phyloP scores from a whole-genome alignment of 192 early-diverging fungal species.

The Linnemannia exigua region DNA sequence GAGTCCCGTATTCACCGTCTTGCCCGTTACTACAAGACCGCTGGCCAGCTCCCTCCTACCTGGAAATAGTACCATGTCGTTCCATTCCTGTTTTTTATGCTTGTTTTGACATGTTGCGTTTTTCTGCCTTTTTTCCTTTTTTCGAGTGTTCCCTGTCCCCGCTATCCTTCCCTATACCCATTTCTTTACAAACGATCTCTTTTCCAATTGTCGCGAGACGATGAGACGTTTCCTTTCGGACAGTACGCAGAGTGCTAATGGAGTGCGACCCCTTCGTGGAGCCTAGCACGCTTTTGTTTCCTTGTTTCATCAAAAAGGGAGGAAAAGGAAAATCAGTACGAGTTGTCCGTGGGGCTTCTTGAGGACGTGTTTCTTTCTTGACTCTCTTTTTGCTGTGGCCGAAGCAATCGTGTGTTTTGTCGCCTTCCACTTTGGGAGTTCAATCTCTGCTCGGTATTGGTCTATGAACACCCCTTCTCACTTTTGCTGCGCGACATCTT shows the following conservation, averaged over 20 bases:
- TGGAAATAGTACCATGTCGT: slow-evolving; percentile 93
- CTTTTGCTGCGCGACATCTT: background rate
- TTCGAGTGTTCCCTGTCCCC: background rate
- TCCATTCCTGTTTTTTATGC: slow-evolving; percentile 37
- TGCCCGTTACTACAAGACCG: slow-evolving; percentile 98
- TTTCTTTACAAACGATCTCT: slow-evolving; percentile 32
- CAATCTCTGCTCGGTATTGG: slow-evolving; percentile 16
- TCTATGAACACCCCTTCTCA: background rate
- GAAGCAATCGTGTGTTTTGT: background rate
- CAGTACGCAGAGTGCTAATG: slow-evolving; percentile 9
- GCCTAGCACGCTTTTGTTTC: background rate
- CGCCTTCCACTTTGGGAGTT: background rate
- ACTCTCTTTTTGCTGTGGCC: background rate
- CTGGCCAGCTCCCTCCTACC: slow-evolving; percentile 95
- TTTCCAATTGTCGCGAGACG: background rate
- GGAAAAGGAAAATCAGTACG: background rate
- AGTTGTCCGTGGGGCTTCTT: background rate
- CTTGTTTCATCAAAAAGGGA: background rate
- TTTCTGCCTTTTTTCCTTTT: slow-evolving; percentile 12
- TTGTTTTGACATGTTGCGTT: slow-evolving; percentile 8
- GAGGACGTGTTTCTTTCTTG: background rate
- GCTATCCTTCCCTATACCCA: slow-evolving; percentile 32
- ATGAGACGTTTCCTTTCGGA: background rate
- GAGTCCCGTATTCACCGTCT: slow-evolving; percentile 99
- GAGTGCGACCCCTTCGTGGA: background rate